Base-by-base conservation (phyloP, 2,329 filamentous ascomycete species). In the Laburnicola sp. region DNA sequence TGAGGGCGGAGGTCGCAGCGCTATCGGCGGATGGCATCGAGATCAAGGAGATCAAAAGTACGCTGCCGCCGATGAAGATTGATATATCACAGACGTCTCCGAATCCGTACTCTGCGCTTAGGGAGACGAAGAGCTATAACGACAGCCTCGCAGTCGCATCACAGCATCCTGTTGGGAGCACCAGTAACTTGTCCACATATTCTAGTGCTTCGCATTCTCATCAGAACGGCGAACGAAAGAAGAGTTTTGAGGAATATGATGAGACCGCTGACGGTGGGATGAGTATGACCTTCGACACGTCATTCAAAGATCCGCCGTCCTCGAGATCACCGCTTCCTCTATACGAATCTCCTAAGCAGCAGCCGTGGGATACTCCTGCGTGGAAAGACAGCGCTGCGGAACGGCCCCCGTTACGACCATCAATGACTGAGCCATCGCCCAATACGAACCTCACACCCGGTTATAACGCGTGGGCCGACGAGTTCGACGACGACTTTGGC, bases 1-100 rank as follows among this genome's bases (percentile, higher is more conserved):
- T 99, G 58, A 83, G 90, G 42, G 69, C 63, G 26, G 78, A 80
- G 59, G 76, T 77, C 10, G 86, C 90, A 7, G 89, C 95, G 64
- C 78, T 99, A 30, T 89, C 89, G 26, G 84, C 83, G 42, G 88
- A 93, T 56, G 79, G 80, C 37, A 81, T 83, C 23, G 80, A 86
- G 70, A 84, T 95, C 58, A 87, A 85, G 67, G 89, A 97, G 74
- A 83, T 97, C 52, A 83, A 94, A 72, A 91, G 88, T 43, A 97
- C 92, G 1, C 77, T 97, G 23, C 92, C 93, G 39, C 90, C 92
- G 0, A 95, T 97, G 82, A 94, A 91, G 70, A 81, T 97, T 50
- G 83, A 75, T 40, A 65, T 71, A 11, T 32, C 62, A 3, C 41
- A 63, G 6, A 57, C 62, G 8, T 45, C 23, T 23, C 50, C 57